Evolutionary conservation across 257 asterid species (phyloP).

Genomic region (Gentiana straminea): DNA sequence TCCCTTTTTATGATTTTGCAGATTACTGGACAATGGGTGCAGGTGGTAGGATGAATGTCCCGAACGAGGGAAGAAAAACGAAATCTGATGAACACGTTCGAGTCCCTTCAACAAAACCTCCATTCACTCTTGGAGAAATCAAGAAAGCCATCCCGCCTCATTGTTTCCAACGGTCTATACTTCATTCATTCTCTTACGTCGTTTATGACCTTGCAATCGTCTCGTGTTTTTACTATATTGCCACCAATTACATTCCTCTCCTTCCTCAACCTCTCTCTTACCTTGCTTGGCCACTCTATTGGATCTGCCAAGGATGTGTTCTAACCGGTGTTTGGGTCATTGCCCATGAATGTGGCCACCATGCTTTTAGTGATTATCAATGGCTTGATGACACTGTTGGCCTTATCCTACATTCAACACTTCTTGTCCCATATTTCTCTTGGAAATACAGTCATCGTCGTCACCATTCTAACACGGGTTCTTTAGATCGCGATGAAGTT

Average conservation of each 20-base stretch:
- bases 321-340: conserved; percentile 62
- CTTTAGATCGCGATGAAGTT: conserved; percentile 72
- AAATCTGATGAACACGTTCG: conserved; percentile 34
- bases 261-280: conserved; percentile 44
- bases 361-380: conserved; percentile 49
- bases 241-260: conserved; percentile 49
- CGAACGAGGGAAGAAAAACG: conserved; percentile 33
- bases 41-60: conserved; percentile 67
- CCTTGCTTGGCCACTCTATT: conserved; percentile 62
- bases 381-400: conserved; percentile 64
- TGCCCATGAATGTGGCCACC: conserved; percentile 57
- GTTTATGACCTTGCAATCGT: conserved; percentile 43
- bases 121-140: conserved; percentile 56
- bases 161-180: conserved; percentile 76
- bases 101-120: conserved; percentile 64
- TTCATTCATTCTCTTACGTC: conserved; percentile 65
- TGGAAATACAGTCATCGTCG: conserved; percentile 51
- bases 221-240: conserved; percentile 46
- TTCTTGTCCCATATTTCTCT: conserved; percentile 45
- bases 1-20: conserved; percentile 8
- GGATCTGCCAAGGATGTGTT: conserved; percentile 62
- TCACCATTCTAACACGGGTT: conserved; percentile 60
- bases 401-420: conserved; percentile 31
- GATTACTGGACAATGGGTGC: conserved; percentile 72
- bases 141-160: conserved; percentile 88